Evolutionary conservation across 23 red algal species (phyloP), one percentile per base, ranked within the genome.

Genomic region (Agarophyton chilense): DNA sequence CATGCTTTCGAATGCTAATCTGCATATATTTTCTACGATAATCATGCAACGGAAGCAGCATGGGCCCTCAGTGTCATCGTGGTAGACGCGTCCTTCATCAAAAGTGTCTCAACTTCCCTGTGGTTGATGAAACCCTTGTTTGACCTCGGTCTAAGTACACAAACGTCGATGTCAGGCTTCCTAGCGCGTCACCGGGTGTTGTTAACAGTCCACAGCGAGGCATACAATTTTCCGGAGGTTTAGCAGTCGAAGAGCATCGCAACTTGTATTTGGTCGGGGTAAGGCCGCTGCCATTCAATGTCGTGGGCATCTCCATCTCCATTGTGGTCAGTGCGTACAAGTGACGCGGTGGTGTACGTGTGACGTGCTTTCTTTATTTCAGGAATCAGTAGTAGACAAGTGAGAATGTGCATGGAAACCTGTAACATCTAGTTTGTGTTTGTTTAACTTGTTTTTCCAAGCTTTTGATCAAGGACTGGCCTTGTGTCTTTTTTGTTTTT

Each of bases 341-440:
- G 17, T 45, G 19, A 26, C 68, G 38, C 38, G 40, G 19, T 74
- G 68, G 21, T 47, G 68, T 26, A 16, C 6, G 40, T 13, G 39
- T 22, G 38, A 74, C 68, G 43, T 26, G 2, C 35, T 19, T 25
- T 26, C 21, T 74, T 47, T 74, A 24, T 74, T 43, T 74, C 25
- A 74, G 38, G 21, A 2, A 2, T 5, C 68, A 49, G 38, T 74
- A 74, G 68, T 74, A 74, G 68, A 47, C 68, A 47, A 74, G 68
- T 74, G 68, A 65, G 60, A 49, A 47, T 74, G 68, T 74, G 68
- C 68, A 74, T 74, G 68, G 41, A 49, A 47, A 31, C 68, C 40
- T 47, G 40, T 47, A 74, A 49, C 68, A 74, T 32, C 4, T 74
- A 74, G 68, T 74, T 74, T 74, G 68, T 74, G 65, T 41, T 74